phyloP scores from a whole-genome alignment of 2,329 filamentous ascomycete genomes.

The Hypoxylon sp. region DNA sequence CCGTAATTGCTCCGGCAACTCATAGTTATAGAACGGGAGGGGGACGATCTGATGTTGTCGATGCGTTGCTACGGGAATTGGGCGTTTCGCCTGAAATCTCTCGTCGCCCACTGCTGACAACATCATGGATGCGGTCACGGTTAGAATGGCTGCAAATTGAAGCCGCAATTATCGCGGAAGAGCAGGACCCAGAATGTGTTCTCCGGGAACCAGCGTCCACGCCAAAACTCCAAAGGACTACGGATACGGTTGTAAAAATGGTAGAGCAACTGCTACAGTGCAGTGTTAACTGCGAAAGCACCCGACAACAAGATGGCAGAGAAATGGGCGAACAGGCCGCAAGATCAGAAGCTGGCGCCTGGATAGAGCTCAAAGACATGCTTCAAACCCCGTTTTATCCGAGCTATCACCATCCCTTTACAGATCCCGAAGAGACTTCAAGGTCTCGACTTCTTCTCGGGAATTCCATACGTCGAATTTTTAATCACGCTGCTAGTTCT shows the following conservation, averaged over 20 bases:
- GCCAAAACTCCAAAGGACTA: conserved; percentile 34
- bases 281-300: conserved; percentile 1
- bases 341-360: conserved; percentile 13
- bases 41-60: neutral
- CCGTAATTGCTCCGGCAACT: neutral
- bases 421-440: conserved; percentile 25
- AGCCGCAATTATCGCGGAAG: conserved; percentile 44
- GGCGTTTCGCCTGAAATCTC: conserved; percentile 36
- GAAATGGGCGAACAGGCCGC: neutral
- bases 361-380: conserved; percentile 40
- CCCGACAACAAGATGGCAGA: conserved; percentile 20
- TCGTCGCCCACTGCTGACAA: conserved; percentile 27
- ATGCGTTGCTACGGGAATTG: conserved; percentile 42
- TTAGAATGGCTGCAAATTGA: conserved; percentile 48
- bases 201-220: conserved; percentile 42
- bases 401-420: conserved; percentile 41
- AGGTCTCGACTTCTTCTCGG: conserved; percentile 40
- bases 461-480: conserved; percentile 47
- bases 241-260: conserved; percentile 36
- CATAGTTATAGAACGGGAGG: neutral
- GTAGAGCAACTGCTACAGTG: conserved; percentile 38
- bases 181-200: conserved; percentile 28
- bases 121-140: conserved; percentile 43
- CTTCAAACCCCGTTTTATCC: conserved; percentile 39
- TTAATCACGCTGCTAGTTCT: conserved; percentile 41